These are phyloP conservation scores for Solanum boliviense DNA, from an alignment of 257 asterid species.

Conservation along the genomic window DNA sequence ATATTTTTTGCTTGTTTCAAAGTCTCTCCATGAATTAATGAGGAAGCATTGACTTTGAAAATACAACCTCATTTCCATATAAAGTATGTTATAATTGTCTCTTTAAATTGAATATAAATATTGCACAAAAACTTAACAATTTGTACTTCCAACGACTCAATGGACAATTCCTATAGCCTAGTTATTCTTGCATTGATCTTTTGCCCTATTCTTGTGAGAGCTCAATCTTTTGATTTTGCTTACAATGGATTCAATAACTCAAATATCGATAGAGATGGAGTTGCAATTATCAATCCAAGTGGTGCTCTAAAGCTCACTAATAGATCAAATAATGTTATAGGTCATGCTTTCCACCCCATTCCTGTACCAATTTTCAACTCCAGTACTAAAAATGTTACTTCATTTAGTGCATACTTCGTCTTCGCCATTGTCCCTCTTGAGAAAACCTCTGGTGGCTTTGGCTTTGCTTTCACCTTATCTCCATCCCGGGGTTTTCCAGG, in stretches of 20 bases:
- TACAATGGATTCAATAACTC: conserved; percentile 40
- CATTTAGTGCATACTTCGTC: conserved; percentile 48
- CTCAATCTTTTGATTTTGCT: conserved; percentile 23
- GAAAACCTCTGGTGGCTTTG: conserved; percentile 37
- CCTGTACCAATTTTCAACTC: conserved; percentile 26
- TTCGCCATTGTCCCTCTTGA: conserved; percentile 33
- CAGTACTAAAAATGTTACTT: conserved; percentile 3
- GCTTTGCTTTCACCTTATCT: conserved; percentile 55
- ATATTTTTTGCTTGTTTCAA: not conserved
- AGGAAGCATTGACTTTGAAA: not conserved
- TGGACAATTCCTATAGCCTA: conserved; percentile 11
- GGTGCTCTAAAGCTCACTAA: conserved; percentile 55
- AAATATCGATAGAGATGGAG: conserved; percentile 15
- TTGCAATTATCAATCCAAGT: conserved; percentile 10
- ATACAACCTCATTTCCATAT: not conserved
- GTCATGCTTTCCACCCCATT: conserved; percentile 37
- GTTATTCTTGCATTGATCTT: not conserved
- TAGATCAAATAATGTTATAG: conserved; percentile 16
- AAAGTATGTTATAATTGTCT: not conserved
- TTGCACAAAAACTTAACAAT: no score
- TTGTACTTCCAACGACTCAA: not conserved
- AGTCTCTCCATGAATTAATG: not conserved
- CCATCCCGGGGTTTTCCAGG: conserved; percentile 19
- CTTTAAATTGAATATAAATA: not conserved
- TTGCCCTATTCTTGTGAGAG: not conserved